phyloP scores from a whole-genome alignment of 805 yeast genomes.

The Nakazawaea ernobii region DNA sequence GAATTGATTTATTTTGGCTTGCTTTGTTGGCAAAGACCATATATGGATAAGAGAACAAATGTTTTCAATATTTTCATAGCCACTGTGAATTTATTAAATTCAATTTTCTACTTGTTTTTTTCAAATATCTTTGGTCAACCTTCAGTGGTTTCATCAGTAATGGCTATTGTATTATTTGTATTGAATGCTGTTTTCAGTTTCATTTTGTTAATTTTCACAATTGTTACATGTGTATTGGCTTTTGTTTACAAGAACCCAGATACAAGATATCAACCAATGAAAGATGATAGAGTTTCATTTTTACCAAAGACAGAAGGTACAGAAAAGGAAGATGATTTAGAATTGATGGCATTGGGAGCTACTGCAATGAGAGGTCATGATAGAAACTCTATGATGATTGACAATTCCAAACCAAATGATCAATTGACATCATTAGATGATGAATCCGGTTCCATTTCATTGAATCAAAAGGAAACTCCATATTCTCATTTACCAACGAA shows the following conservation, averaged over 20 bases:
- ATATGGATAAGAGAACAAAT: conserved; percentile 91
- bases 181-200: conserved; percentile 86
- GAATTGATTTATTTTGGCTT: conserved; percentile 67
- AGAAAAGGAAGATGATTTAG: conserved; percentile 41
- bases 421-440: conserved; percentile 27
- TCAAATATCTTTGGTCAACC: conserved; percentile 81
- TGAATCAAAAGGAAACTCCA: conserved; percentile 20
- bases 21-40: conserved; percentile 74
- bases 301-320: conserved; percentile 58
- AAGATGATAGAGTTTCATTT: conserved; percentile 94
- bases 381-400: conserved; percentile 26
- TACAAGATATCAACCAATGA: conserved; percentile 91
- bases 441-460: conserved; percentile 18
- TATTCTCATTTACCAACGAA: conserved; percentile 17
- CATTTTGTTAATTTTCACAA: conserved; percentile 75
- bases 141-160: conserved; percentile 81
- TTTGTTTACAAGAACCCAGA: conserved; percentile 89
- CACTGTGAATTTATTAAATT: conserved; percentile 72
- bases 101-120: conserved; percentile 84
- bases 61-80: conserved; percentile 87
- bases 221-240: conserved; percentile 82
- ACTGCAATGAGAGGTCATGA: conserved; percentile 62
- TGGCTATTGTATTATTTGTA: conserved; percentile 86
- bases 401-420: conserved; percentile 22
- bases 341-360: conserved; percentile 69